Conservation (phyloP, 176 grass and related monocot genomes). For the Eragrostis nindensis region DNA sequence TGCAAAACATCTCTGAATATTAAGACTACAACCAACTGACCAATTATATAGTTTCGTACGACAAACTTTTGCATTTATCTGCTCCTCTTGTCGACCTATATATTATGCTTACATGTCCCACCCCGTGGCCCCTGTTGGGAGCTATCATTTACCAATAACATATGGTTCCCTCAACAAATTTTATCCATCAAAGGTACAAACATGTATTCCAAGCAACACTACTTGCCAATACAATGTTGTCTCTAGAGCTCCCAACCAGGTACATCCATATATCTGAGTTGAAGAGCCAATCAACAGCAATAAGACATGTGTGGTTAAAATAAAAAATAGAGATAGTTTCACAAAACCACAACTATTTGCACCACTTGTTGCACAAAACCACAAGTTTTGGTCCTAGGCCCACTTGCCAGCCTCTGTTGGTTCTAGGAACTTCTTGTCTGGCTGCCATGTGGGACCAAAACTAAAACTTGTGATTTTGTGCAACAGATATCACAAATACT, state of each 20-base stretch:
- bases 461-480: too few relatives aligned
- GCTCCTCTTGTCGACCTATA: background rate
- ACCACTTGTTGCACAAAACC: too few relatives aligned
- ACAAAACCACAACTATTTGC: too few relatives aligned
- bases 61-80: background rate
- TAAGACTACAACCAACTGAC: constrained; percentile 1
- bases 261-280: constrained; percentile 32
- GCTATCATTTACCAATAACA: constrained; percentile 1
- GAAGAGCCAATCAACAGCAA: constrained; percentile 15
- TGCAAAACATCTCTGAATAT: constrained; percentile 44
- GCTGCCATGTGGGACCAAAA: too few relatives aligned
- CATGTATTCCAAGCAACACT: constrained; percentile 9
- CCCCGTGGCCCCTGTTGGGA: background rate
- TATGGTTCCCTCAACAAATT: constrained; percentile 15
- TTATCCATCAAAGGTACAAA: background rate
- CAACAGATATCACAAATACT: too few relatives aligned
- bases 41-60: constrained; percentile 42
- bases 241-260: background rate
- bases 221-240: constrained; percentile 5
- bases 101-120: constrained; percentile 24
- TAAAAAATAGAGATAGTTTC: too few relatives aligned
- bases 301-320: background rate
- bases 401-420: too few relatives aligned
- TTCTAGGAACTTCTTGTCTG: too few relatives aligned
- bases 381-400: too few relatives aligned